Base-by-base conservation (phyloP, 2,329 filamentous ascomycete species). In the Orbilia brochopaga region DNA sequence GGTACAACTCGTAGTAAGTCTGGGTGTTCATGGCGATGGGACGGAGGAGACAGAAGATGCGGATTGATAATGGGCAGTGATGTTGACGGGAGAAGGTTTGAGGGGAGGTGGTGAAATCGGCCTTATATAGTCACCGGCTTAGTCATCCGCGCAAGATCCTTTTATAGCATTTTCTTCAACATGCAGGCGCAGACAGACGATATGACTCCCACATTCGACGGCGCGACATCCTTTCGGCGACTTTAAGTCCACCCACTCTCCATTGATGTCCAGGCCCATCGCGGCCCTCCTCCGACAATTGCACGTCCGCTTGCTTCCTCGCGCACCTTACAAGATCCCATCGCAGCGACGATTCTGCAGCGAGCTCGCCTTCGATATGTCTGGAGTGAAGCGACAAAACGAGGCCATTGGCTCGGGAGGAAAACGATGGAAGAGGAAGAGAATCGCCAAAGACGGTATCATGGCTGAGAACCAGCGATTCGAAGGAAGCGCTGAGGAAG, bases 1-100 rank as follows among this genome's bases (percentile, higher is more conserved):
- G 91, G 81, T 99, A 99, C 79, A 99, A 88, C 86, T 99, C 94
- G 81, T 97, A 99, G 83, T 86, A 88, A 75, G 85, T 79, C 74
- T 84, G 79, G 76, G 81, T 77, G 79, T 81, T 82, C 82, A 84
- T 84, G 42, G 40, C 66, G 37, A 19, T 23, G 35, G n/a, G n/a
- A n/a, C 13, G 4, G n/a, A 13, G 19, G 30, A 19, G 23, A 17
- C 13, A 21, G 32, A 1, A 52, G 46, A 37, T 44, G 54, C 23
- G 54, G 54, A 15, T 58, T 30, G 46, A 58, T 50, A 37, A 13
- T 23, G 11, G 5, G 27, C n/a, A 11, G 21, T 40, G 15, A 5
- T 19, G 24, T 10, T n/a, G 52, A 37, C 3, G 13, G 5, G 11
- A 15, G 37, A 42, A 15, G 37, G 37, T 17, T 13, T 42, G 37